Conservation (phyloP, 2,329 filamentous ascomycete genomes). For the Fusarium lateritium region DNA sequence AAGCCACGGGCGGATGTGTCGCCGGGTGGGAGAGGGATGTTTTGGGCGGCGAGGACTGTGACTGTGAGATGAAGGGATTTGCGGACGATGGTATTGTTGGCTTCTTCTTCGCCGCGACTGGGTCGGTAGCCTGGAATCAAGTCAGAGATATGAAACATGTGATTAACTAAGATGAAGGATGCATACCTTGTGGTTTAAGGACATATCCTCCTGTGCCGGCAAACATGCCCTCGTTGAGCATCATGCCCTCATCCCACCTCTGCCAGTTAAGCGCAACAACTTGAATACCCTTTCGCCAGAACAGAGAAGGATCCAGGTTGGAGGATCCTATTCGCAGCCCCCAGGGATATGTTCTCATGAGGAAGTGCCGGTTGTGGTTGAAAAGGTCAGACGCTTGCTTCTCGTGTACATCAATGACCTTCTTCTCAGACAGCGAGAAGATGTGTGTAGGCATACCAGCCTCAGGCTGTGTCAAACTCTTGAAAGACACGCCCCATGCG, state of each 20-base stretch:
- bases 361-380: conserved; percentile 82
- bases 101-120: conserved; percentile 37
- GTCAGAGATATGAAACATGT: neutral
- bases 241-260: conserved; percentile 90
- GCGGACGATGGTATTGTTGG: conserved; percentile 58
- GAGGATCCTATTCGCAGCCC: conserved; percentile 86
- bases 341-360: conserved; percentile 92
- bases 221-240: conserved; percentile 97
- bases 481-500: conserved; percentile 87
- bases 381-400: conserved; percentile 72
- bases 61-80: conserved; percentile 79
- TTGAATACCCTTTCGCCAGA: conserved; percentile 92
- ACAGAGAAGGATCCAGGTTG: conserved; percentile 86
- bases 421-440: conserved; percentile 76
- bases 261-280: conserved; percentile 97
- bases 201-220: conserved; percentile 86
- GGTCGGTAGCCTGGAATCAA: conserved; percentile 52
- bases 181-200: conserved; percentile 80
- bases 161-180: neutral
- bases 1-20: conserved; percentile 70
- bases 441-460: conserved; percentile 76
- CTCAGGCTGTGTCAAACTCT: conserved; percentile 80
- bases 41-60: conserved; percentile 82
- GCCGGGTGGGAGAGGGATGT: conserved; percentile 74
- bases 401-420: conserved; percentile 73